Evolutionary conservation across 331 rosid genomes (phyloP), one percentile per base, ranked within the genome.

Genomic region (Pyrus hybrid): DNA sequence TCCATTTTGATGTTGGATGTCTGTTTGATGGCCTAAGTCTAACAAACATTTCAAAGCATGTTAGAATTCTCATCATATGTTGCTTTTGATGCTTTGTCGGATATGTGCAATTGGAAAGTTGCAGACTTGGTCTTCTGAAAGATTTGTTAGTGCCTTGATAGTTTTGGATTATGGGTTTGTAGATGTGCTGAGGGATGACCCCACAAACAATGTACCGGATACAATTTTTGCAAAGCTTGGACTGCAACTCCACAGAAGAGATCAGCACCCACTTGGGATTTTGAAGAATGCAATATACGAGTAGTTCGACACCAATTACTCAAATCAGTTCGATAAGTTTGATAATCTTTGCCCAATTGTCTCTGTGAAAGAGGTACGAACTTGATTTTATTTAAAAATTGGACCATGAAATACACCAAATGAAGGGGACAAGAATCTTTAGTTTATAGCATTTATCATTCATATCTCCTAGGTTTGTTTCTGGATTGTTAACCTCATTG

Each of bases 111-210:
- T 22, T 11, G 5, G 63, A 30, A 53, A n/a, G 20, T 21, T 71
- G 49, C 41, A 9, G 8, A 4, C 29, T 53, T 54, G 29, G 2
- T 14, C 13, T 14, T 71, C 18, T 61, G n/a, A 18, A 43, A 16
- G 66, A 20, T 58, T 51, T 5, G 28, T 63, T 68, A 18, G 18
- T n/a, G 75, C 68, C 30, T 14, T 63, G 20, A 41, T 63, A 29
- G 71, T 12, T 33, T 76, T 67, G 76, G 67, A 53, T 58, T 69
- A 28, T 83, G 84, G 77, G 47, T 68, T 79, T 81, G 69, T 86
- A 95, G 98, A 95, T 87, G 90, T 95, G 78, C 80, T 95, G 89
- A 90, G 79, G 83, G 97, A 95, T 69, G 99, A 92, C 68, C 96
- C 97, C 58, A 89, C 96, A 54, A 95, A 95, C 83, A 95, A 95